Evolutionary conservation across 306 rosid species (phyloP).

Genomic region (Gastrolobium villosum): DNA sequence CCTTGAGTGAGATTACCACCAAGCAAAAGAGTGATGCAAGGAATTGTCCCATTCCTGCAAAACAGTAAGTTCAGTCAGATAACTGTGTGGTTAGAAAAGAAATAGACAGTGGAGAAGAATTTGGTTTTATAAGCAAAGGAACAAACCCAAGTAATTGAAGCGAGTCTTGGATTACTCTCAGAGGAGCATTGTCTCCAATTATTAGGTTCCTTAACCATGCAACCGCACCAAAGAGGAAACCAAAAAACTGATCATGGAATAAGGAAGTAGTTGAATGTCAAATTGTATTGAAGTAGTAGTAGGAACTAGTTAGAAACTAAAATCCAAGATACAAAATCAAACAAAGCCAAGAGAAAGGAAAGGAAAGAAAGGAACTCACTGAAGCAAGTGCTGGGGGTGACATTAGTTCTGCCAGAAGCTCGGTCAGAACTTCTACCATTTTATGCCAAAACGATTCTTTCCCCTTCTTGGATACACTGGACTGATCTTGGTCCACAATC

Average conservation of each 20-base stretch:
- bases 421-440: constrained; percentile 42
- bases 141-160: constrained; percentile 74
- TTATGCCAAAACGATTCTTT: constrained; percentile 53
- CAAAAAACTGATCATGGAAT: constrained; percentile 68
- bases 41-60: constrained; percentile 83
- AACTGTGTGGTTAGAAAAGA: constrained; percentile 2
- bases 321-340: neutral
- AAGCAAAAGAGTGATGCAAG: constrained; percentile 84
- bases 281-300: constrained; percentile 13
- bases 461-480: constrained; percentile 23
- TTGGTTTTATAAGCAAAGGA: constrained; percentile 10
- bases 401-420: constrained; percentile 64
- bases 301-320: constrained; percentile 13
- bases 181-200: constrained; percentile 77
- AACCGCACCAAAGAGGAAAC: constrained; percentile 75
- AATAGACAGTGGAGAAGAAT: constrained; percentile 1
- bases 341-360: neutral
- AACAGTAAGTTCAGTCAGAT: constrained; percentile 38
- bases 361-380: constrained; percentile 57
- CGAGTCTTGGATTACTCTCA: constrained; percentile 75
- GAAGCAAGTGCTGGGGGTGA: constrained; percentile 90
- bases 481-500: constrained; percentile 52
- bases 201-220: constrained; percentile 70
- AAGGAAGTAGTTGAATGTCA: constrained; percentile 28
- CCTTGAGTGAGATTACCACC: constrained; percentile 95